A percentile compares a stretch with the other conserved stretches of the same genome.
These are phyloP conservation scores for Trichoderma brevicompactum DNA, from an alignment of 2,329 filamentous ascomycete species.

Conservation along the genomic window DNA sequence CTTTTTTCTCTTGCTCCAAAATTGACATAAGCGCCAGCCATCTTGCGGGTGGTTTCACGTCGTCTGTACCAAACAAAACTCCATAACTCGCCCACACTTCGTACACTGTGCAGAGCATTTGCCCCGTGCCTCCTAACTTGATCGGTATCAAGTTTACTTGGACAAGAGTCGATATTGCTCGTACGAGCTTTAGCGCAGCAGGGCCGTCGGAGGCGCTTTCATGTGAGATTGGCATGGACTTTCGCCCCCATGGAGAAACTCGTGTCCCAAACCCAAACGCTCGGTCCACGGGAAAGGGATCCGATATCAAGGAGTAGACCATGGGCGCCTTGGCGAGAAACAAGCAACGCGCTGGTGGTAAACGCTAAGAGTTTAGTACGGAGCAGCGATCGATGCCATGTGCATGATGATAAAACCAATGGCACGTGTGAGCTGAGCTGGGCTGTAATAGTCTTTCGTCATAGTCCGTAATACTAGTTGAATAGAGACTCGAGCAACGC, in stretches of 20 bases:
- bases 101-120: no score
- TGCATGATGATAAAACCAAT: not conserved
- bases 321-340: not conserved
- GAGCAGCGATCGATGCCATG: not conserved
- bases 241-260: not conserved
- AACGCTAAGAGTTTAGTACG: not conserved
- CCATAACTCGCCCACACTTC: no score
- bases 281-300: conserved; percentile 13
- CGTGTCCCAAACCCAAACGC: conserved; percentile 6
- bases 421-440: not conserved
- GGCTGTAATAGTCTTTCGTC: not conserved
- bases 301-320: conserved; percentile 8
- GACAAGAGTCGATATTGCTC: not conserved
- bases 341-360: not conserved
- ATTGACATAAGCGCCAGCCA: no score
- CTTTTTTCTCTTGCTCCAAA: no score
- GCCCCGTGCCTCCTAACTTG: no score
- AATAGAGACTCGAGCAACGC: no score
- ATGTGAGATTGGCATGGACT: not conserved
- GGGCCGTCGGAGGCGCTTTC: not conserved
- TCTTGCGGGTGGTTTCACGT: no score
- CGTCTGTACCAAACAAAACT: no score
- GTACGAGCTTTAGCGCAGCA: not conserved
- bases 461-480: no score
- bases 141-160: no score